Evolutionary conservation across 441 rosid genomes (phyloP).

Genomic region (Brassica hybrid): DNA sequence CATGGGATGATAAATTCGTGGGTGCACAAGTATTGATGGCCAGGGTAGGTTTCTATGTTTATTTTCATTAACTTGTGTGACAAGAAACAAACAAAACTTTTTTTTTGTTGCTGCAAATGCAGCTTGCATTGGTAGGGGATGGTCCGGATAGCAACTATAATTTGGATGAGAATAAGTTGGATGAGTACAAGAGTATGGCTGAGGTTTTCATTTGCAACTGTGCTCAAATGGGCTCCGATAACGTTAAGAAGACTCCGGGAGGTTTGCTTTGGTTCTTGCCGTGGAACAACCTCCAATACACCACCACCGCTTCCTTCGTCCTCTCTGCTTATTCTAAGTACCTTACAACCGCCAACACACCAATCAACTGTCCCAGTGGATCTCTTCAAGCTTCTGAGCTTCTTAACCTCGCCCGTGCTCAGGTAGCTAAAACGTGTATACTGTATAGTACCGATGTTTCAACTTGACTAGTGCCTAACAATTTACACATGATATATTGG

Average conservation of each 20-base stretch:
- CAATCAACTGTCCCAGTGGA: slow-evolving; percentile 51
- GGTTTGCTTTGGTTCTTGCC: slow-evolving; percentile 62
- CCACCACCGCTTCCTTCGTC: slow-evolving; percentile 52
- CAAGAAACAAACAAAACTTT: slow-evolving; percentile 19
- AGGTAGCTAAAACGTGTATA: slow-evolving; percentile 36
- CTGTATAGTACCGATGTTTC: too few species aligned
- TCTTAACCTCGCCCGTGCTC: slow-evolving; percentile 42
- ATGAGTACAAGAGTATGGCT: slow-evolving; percentile 45
- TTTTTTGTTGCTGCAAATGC: slow-evolving; percentile 14
- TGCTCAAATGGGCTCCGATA: slow-evolving; percentile 49
- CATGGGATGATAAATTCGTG: slow-evolving; percentile 72
- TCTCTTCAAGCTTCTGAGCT: slow-evolving; percentile 46
- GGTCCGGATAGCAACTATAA: too few species aligned
- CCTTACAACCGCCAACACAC: slow-evolving; percentile 39
- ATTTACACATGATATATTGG: neutral
- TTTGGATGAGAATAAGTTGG: slow-evolving; percentile 4
- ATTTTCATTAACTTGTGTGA: neutral
- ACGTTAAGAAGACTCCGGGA: slow-evolving; percentile 54
- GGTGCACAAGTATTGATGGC: slow-evolving; percentile 67
- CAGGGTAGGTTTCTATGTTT: slow-evolving; percentile 42
- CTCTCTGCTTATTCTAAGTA: slow-evolving; percentile 49
- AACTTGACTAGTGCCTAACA: neutral
- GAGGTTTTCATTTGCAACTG: slow-evolving; percentile 58
- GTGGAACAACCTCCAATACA: slow-evolving; percentile 63
- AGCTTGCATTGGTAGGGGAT: slow-evolving; percentile 43